Percentiles rank a stretch among this genome's conserved stretches.
Evolutionary conservation across 2,329 filamentous ascomycete genomes (phyloP).

Genomic region (Ophiosphaerella herpotricha): DNA sequence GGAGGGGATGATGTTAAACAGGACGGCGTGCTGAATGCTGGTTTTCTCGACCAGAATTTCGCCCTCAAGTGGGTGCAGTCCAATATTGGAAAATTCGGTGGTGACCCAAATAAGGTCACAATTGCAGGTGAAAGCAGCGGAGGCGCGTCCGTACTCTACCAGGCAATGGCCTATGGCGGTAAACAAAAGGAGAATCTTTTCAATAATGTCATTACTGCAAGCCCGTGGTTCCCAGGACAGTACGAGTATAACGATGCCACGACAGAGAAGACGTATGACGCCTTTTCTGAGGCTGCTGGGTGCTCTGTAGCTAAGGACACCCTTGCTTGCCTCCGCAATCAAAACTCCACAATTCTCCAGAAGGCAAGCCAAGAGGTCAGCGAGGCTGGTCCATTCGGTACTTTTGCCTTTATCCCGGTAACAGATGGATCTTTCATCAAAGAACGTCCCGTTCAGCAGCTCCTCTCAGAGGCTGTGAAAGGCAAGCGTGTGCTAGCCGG

Average conservation of each 20-base stretch:
- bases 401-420: conserved; percentile 49
- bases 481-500: conserved; percentile 36
- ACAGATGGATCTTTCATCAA: conserved; percentile 48
- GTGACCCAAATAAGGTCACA: conserved; percentile 63
- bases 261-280: conserved; percentile 35
- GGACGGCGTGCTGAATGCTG: conserved; percentile 65
- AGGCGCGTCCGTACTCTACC: conserved; percentile 58
- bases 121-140: conserved; percentile 67
- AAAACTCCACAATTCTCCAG: conserved; percentile 32
- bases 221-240: conserved; percentile 40
- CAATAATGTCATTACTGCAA: conserved; percentile 40
- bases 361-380: conserved; percentile 38
- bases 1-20: conserved; percentile 60
- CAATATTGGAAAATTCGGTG: conserved; percentile 58
- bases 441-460: conserved; percentile 38
- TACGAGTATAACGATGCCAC: conserved; percentile 39
- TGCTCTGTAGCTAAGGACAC: conserved; percentile 28
- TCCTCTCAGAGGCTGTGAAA: conserved; percentile 28
- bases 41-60: conserved; percentile 66
- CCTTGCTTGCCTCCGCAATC: conserved; percentile 33
- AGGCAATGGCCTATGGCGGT: conserved; percentile 49
- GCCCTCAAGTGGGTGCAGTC: conserved; percentile 65
- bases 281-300: conserved; percentile 35
- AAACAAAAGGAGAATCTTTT: conserved; percentile 36
- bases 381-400: conserved; percentile 44